These are phyloP conservation scores for Metarhizium anisopliae DNA, from an alignment of 2,329 filamentous ascomycete species.

Conservation along the genomic window DNA sequence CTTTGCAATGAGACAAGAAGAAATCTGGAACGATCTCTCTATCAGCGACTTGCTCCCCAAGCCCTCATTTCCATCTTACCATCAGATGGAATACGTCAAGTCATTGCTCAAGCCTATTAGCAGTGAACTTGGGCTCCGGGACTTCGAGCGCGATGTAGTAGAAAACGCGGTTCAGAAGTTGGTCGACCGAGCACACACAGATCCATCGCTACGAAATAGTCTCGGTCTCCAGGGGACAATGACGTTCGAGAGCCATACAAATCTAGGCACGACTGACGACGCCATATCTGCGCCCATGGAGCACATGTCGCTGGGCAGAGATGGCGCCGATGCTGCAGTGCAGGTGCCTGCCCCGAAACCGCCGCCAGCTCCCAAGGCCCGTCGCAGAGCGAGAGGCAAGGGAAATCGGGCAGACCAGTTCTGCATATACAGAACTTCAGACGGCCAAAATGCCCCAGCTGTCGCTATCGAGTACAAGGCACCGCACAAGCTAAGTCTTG, in stretches of 20 bases:
- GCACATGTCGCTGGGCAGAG: too few species aligned
- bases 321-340: too few species aligned
- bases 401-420: too few species aligned
- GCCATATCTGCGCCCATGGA: too few species aligned
- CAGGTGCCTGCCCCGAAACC: too few species aligned
- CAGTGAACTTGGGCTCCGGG: slow-evolving; percentile 24
- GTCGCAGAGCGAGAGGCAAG: too few species aligned
- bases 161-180: slow-evolving; percentile 26
- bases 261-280: slow-evolving; percentile 17
- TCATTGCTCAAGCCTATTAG: slow-evolving; percentile 22
- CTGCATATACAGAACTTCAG: too few species aligned
- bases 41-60: slow-evolving; percentile 17
- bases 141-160: slow-evolving; percentile 24
- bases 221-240: slow-evolving; percentile 24
- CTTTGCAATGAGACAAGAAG: slow-evolving; percentile 21
- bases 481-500: too few species aligned
- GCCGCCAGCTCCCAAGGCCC: too few species aligned
- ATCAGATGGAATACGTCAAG: slow-evolving; percentile 25
- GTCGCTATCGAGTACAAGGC: too few species aligned
- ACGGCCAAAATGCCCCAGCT: too few species aligned
- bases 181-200: slow-evolving; percentile 16
- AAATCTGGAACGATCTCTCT: slow-evolving; percentile 22
- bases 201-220: slow-evolving; percentile 17
- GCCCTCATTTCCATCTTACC: slow-evolving; percentile 19
- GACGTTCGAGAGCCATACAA: slow-evolving; percentile 28